Evolutionary conservation across 2,329 filamentous ascomycete species (phyloP).

Genomic region (Lecanicillium sp.): DNA sequence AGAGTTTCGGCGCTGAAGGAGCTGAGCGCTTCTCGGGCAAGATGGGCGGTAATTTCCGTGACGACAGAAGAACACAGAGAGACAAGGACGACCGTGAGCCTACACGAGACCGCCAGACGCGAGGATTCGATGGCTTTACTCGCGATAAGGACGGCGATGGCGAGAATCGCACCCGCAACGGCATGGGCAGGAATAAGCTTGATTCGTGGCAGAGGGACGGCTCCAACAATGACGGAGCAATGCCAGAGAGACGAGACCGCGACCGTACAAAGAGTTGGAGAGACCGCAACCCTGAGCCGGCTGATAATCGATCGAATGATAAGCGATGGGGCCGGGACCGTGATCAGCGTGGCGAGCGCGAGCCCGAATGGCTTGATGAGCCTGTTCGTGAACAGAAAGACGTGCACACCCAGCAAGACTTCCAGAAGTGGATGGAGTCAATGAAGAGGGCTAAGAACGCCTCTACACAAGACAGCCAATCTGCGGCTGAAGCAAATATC

Average conservation of each 20-base stretch:
- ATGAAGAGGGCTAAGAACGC: slow-evolving; percentile 63
- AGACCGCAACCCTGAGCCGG: slow-evolving; percentile 37
- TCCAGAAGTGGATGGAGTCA: slow-evolving; percentile 86
- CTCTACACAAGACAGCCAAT: slow-evolving; percentile 15
- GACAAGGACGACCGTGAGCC: slow-evolving; percentile 52
- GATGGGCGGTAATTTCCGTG: slow-evolving; percentile 44
- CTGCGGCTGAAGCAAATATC: slow-evolving; percentile 22
- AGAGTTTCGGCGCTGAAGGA: slow-evolving; percentile 64
- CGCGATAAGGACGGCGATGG: slow-evolving; percentile 45
- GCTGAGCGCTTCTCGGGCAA: slow-evolving; percentile 62
- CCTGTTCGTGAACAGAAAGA: slow-evolving; percentile 60
- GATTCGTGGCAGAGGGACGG: slow-evolving; percentile 70
- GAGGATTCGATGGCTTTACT: slow-evolving; percentile 41
- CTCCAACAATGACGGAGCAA: slow-evolving; percentile 22
- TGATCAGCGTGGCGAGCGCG: slow-evolving; percentile 50
- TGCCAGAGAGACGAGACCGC: slow-evolving; percentile 39
- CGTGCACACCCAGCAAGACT: slow-evolving; percentile 78
- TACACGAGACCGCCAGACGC: slow-evolving; percentile 35
- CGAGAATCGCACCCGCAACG: slow-evolving; percentile 54
- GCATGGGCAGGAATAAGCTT: slow-evolving; percentile 53
- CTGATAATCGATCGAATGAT: slow-evolving; percentile 32
- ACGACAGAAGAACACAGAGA: slow-evolving; percentile 35
- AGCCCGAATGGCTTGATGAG: slow-evolving; percentile 86
- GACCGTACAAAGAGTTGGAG: slow-evolving; percentile 55
- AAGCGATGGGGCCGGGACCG: slow-evolving; percentile 49